These are phyloP conservation scores for Ascoidea rubescens DNA, from an alignment of 805 yeast species.

Conservation along the genomic window DNA sequence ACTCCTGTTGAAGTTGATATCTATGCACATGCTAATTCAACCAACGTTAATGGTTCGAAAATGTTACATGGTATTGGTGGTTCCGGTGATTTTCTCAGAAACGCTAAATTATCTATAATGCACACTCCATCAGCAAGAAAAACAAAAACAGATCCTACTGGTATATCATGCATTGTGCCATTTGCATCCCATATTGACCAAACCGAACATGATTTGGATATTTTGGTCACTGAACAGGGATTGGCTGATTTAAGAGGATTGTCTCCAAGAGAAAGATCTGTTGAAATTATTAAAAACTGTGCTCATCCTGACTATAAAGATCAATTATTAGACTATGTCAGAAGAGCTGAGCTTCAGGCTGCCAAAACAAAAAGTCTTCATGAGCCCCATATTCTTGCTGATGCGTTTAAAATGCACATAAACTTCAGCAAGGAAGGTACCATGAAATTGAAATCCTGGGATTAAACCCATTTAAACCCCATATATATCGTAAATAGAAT, in stretches of 20 bases:
- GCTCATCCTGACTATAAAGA: constrained; percentile 92
- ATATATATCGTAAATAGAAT: too few species aligned
- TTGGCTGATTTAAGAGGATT: constrained; percentile 93
- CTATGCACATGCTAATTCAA: constrained; percentile 97
- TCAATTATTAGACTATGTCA: constrained; percentile 71
- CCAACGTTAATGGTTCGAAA: constrained; percentile 90
- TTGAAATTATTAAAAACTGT: constrained; percentile 70
- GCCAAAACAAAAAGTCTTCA: constrained; percentile 67
- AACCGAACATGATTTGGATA: constrained; percentile 93
- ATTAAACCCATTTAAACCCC: constrained; percentile 7
- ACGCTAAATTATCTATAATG: constrained; percentile 92
- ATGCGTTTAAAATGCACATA: constrained; percentile 88
- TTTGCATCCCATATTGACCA: constrained; percentile 92
- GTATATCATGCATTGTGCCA: constrained; percentile 92
- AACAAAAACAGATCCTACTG: constrained; percentile 83
- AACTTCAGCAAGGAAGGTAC: constrained; percentile 89
- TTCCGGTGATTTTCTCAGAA: constrained; percentile 91
- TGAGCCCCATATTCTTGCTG: constrained; percentile 84
- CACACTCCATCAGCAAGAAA: constrained; percentile 96
- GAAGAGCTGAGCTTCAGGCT: constrained; percentile 66
- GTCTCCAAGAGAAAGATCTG: constrained; percentile 87
- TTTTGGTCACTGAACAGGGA: constrained; percentile 90
- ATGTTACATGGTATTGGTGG: constrained; percentile 98
- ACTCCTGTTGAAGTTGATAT: constrained; percentile 98
- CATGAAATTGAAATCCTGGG: constrained; percentile 85